Evolutionary conservation across 2,329 filamentous ascomycete species (phyloP).

Genomic region (Ceratocystis huliohia): DNA sequence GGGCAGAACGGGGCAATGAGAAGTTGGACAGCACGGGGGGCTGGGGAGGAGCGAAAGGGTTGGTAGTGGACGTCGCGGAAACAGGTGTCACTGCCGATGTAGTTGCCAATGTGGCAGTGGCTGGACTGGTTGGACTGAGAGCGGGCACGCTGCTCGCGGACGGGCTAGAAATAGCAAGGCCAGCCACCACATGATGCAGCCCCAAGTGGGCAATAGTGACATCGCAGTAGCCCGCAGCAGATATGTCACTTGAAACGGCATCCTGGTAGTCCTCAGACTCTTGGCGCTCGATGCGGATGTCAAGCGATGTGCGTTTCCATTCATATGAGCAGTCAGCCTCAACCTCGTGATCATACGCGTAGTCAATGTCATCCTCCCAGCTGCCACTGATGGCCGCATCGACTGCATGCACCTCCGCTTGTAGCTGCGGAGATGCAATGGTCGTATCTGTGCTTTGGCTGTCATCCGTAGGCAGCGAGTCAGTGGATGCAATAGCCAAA

Average conservation of each 20-base stretch:
- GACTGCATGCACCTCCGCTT: background rate
- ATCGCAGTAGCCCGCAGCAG: slow-evolving; percentile 4
- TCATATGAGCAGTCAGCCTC: slow-evolving; percentile 55
- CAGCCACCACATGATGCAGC: slow-evolving; percentile 19
- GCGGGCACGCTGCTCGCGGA: slow-evolving; percentile 36
- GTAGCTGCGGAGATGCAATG: background rate
- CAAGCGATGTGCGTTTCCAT: slow-evolving; percentile 47
- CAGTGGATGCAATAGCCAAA: background rate
- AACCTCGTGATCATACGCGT: slow-evolving; percentile 56
- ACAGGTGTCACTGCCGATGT: slow-evolving; percentile 24
- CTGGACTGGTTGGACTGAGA: slow-evolving; percentile 38
- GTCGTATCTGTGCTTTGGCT: background rate
- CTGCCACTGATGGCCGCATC: slow-evolving; percentile 26
- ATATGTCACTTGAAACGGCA: background rate
- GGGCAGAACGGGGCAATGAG: slow-evolving; percentile 36
- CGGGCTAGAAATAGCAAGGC: slow-evolving; percentile 15
- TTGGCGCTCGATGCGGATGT: slow-evolving; percentile 26
- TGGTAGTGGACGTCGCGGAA: slow-evolving; percentile 24
- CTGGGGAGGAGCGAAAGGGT: slow-evolving; percentile 35
- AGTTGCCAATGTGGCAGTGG: slow-evolving; percentile 4
- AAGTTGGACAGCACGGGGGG: slow-evolving; percentile 35
- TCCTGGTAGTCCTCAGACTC: slow-evolving; percentile 19
- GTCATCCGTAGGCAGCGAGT: background rate
- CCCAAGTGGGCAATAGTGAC: slow-evolving; percentile 27
- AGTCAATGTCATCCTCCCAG: slow-evolving; percentile 60